Percentiles rank a stretch among this genome's conserved stretches.
phyloP scores from a whole-genome alignment of 257 asterid species.

The Nemophila menziesii region DNA sequence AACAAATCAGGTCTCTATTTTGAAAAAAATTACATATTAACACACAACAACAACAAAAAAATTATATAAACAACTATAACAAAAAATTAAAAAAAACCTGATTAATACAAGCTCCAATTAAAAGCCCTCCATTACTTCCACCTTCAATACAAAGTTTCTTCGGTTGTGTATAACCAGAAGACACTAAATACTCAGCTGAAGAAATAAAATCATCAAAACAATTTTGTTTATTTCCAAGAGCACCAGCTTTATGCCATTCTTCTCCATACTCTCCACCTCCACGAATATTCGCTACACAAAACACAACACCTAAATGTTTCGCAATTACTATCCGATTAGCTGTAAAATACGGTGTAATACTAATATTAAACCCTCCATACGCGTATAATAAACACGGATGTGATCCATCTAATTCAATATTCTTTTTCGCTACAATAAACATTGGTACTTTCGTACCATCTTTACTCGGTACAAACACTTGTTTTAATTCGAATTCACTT shows the following conservation, averaged over 20 bases:
- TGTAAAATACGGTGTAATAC: constrained; percentile 58
- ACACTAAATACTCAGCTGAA: constrained; percentile 67
- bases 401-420: constrained; percentile 63
- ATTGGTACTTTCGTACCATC: constrained; percentile 70
- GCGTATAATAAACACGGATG: constrained; percentile 78
- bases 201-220: constrained; percentile 81
- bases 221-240: constrained; percentile 76
- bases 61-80: neutral
- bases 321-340: constrained; percentile 49
- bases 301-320: constrained; percentile 56
- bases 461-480: constrained; percentile 77
- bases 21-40: constrained; percentile 6
- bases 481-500: constrained; percentile 53
- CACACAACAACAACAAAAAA: neutral
- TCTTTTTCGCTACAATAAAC: constrained; percentile 71
- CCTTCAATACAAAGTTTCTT: constrained; percentile 91
- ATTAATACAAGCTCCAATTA: constrained; percentile 86
- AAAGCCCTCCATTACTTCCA: constrained; percentile 96
- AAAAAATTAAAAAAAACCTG: constrained; percentile 37
- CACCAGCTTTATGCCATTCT: constrained; percentile 95
- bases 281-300: constrained; percentile 83
- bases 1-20: constrained; percentile 92
- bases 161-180: constrained; percentile 83
- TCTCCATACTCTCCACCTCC: constrained; percentile 99
- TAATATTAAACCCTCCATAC: constrained; percentile 83